Conservation (phyloP, 371 early-diverging fungal genomes). For the Blakeslea trispora region DNA sequence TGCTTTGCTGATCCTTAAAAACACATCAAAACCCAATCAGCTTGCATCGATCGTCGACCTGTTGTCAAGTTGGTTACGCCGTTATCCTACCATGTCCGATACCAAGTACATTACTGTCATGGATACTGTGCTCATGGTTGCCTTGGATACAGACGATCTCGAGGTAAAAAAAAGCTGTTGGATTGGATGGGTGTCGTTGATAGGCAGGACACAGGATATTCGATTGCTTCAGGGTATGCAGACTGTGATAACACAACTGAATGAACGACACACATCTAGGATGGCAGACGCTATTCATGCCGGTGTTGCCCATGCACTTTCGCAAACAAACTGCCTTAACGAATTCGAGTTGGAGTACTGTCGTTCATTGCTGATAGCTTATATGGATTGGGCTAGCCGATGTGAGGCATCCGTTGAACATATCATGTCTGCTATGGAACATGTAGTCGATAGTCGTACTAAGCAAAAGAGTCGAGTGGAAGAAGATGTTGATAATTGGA, state of each 20-base stretch:
- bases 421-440: slow-evolving; percentile 39
- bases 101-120: slow-evolving; percentile 18
- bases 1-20: slow-evolving; percentile 19
- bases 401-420: not conserved
- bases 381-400: slow-evolving; percentile 23
- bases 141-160: not conserved
- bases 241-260: not conserved
- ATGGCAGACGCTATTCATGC: slow-evolving; percentile 40
- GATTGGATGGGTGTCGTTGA: slow-evolving; percentile 40
- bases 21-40: slow-evolving; percentile 1
- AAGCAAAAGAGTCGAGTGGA: slow-evolving; percentile 32
- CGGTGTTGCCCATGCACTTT: slow-evolving; percentile 44
- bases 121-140: slow-evolving; percentile 10
- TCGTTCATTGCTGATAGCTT: slow-evolving; percentile 26
- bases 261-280: slow-evolving; percentile 4
- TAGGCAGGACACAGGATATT: slow-evolving; percentile 29
- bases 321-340: slow-evolving; percentile 38
- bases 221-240: slow-evolving; percentile 28
- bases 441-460: slow-evolving; percentile 41
- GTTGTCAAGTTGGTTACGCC: slow-evolving; percentile 42
- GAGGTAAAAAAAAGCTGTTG: slow-evolving; percentile 36
- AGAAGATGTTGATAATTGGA: too few relatives aligned
- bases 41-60: slow-evolving; percentile 25
- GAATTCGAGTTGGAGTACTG: slow-evolving; percentile 39
- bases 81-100: slow-evolving; percentile 18